Evolutionary conservation across 176 grass and related monocot genomes (phyloP).

Genomic region (Miscanthus lutarioriparius): DNA sequence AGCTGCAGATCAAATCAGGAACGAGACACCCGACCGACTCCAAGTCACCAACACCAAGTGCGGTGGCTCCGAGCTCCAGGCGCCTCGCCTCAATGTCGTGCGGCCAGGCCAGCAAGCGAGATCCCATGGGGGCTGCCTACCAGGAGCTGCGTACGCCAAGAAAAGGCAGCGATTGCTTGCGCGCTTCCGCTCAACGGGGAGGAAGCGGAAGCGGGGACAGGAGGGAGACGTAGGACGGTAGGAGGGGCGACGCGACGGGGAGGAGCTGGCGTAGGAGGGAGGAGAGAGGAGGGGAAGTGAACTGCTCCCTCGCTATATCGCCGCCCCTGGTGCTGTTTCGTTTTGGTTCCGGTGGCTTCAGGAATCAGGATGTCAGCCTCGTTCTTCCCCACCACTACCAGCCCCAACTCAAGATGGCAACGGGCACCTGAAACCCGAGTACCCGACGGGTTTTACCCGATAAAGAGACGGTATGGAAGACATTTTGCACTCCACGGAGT

Average conservation of each 20-base stretch:
- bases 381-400: neutral
- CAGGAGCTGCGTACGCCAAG: constrained; percentile 27
- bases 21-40: neutral
- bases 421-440: too few species aligned
- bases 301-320: constrained; percentile 29
- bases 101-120: neutral
- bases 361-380: neutral
- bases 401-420: neutral
- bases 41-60: neutral
- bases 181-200: constrained; percentile 15
- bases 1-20: constrained; percentile 30
- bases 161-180: constrained; percentile 34
- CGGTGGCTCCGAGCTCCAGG: neutral
- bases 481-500: too few species aligned
- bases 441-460: too few species aligned
- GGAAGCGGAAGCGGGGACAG: constrained; percentile 17
- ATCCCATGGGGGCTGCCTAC: constrained; percentile 1
- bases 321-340: constrained; percentile 19
- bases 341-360: neutral
- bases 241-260: neutral
- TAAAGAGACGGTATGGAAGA: too few species aligned
- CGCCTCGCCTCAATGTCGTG: neutral
- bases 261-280: neutral
- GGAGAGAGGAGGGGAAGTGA: constrained; percentile 3
- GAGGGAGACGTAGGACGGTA: constrained; percentile 23